Evolutionary conservation across 2,329 filamentous ascomycete species (phyloP).

Genomic region (Fusarium pilosicola): DNA sequence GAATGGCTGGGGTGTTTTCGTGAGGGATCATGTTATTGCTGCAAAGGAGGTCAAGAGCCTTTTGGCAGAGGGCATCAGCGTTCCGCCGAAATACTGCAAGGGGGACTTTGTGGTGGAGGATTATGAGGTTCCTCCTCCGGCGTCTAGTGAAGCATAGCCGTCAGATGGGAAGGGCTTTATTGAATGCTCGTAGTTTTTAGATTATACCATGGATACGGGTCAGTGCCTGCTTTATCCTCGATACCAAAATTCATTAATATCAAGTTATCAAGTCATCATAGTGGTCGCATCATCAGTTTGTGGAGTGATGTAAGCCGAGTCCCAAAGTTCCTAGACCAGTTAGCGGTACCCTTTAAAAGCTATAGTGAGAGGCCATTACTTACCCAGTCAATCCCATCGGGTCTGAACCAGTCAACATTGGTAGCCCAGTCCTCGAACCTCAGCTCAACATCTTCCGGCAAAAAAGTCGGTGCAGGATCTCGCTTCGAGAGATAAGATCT

Average conservation of each 20-base stretch:
- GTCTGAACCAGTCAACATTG: conserved; percentile 17
- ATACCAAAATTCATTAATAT: neutral
- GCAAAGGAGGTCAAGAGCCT: neutral
- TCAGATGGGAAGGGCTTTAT: fast-evolving
- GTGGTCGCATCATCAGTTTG: neutral
- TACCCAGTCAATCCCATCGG: conserved; percentile 21
- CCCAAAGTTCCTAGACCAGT: neutral
- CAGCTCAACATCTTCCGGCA: neutral
- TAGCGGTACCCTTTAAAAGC: fast-evolving
- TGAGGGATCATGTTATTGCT: neutral
- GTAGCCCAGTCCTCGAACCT: conserved; percentile 20
- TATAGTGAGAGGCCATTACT: neutral
- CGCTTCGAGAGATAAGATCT: conserved; percentile 14
- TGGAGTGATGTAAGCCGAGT: conserved; percentile 3
- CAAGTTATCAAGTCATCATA: neutral
- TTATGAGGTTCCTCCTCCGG: neutral
- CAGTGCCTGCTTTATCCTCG: neutral
- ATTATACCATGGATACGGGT: neutral
- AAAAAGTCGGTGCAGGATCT: neutral
- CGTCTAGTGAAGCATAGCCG: neutral
- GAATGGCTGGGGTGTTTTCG: conserved; percentile 1
- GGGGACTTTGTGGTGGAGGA: neutral
- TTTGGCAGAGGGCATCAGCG: neutral
- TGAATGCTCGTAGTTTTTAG: fast-evolving
- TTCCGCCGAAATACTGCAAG: conserved; percentile 5